A percentile compares a stretch with the other conserved stretches of the same genome.
phyloP scores from a whole-genome alignment of 371 early-diverging fungal species.

The Haplosporangium sp. region DNA sequence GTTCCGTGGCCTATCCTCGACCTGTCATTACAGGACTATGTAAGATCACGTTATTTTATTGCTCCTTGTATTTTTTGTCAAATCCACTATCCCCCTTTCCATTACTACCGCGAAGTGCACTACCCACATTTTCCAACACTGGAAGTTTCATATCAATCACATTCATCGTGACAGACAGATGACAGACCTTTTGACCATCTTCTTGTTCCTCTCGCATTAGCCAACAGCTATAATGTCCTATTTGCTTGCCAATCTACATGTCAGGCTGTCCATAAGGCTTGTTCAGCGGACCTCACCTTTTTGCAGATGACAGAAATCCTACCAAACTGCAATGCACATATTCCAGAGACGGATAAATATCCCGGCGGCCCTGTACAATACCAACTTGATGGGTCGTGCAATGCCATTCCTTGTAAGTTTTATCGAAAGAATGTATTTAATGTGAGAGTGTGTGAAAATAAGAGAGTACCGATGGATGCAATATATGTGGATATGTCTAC shows the following conservation, averaged over 20 bases:
- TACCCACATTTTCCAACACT: too few species aligned
- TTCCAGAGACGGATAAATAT: slow-evolving; percentile 53
- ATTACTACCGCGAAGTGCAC: too few species aligned
- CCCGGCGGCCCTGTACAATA: slow-evolving; percentile 32
- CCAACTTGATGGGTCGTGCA: slow-evolving; percentile 60
- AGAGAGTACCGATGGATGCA: too few species aligned
- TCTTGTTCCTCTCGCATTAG: slow-evolving; percentile 1
- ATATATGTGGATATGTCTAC: too few species aligned
- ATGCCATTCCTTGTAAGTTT: slow-evolving; percentile 46
- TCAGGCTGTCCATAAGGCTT: slow-evolving; percentile 50
- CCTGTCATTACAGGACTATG: slow-evolving; percentile 37
- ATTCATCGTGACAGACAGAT: too few species aligned
- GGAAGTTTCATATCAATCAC: too few species aligned
- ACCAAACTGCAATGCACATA: slow-evolving; percentile 58
- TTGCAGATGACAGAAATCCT: slow-evolving; percentile 52
- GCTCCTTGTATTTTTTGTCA: neutral
- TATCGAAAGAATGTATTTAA: neutral
- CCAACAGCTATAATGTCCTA: slow-evolving; percentile 43
- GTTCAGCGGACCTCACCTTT: slow-evolving; percentile 57
- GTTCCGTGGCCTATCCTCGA: slow-evolving; percentile 47
- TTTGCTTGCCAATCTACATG: slow-evolving; percentile 67
- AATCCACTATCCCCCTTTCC: too few species aligned
- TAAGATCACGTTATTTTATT: slow-evolving; percentile 10
- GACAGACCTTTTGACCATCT: too few species aligned
- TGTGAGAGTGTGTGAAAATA: too few species aligned